Evolutionary conservation across 2,329 filamentous ascomycete species (phyloP).

Genomic region (Aspergillus pseudonomiae): DNA sequence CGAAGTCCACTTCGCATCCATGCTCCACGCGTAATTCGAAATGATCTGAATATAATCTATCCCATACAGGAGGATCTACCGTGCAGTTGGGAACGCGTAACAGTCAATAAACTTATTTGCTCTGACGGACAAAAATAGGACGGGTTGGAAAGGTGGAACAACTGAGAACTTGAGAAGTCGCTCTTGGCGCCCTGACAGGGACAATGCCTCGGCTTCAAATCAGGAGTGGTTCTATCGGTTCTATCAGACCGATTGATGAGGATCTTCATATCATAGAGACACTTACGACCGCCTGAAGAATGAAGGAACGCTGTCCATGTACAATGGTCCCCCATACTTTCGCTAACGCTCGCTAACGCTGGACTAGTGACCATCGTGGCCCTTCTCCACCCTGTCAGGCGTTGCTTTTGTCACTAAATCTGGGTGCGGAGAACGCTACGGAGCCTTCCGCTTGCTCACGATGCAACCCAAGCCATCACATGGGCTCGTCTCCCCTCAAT

Average conservation of each 20-base stretch:
- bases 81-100: neutral
- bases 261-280: neutral
- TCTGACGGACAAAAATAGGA: neutral
- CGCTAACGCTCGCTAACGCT: neutral
- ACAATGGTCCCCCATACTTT: neutral
- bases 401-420: neutral
- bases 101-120: neutral
- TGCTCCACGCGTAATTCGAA: neutral
- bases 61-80: neutral
- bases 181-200: neutral
- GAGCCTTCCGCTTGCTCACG: neutral
- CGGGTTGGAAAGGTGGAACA: neutral
- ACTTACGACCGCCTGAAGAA: neutral
- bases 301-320: neutral
- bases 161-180: neutral
- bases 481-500: neutral
- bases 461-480: constrained; percentile 3
- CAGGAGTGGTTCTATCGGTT: neutral
- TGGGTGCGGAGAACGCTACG: neutral
- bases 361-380: neutral
- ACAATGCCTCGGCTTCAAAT: neutral
- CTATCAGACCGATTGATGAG: neutral
- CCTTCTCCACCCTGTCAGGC: neutral
- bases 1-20: neutral
- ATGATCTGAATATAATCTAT: neutral